Conservation (phyloP, 2,329 filamentous ascomycete species). For the Neophaeococcomyces aloes region DNA sequence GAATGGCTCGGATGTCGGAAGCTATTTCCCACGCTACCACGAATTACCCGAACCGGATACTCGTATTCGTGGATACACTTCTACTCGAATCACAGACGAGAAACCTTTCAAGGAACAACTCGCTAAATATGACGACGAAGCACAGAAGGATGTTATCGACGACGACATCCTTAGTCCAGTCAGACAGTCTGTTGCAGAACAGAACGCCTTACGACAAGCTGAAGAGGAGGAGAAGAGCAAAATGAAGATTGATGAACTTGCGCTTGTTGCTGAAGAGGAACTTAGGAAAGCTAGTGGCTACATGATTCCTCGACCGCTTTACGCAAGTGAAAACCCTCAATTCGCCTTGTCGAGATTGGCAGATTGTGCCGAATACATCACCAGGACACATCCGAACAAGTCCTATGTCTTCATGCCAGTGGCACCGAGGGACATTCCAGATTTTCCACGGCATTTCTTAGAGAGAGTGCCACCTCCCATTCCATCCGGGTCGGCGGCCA, state of each 20-base stretch:
- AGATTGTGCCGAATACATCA: conserved; percentile 17
- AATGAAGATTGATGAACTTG: conserved; percentile 14
- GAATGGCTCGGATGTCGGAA: conserved; percentile 26
- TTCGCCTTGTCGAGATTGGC: conserved; percentile 19
- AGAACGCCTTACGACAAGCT: conserved; percentile 5
- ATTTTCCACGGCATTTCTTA: neutral
- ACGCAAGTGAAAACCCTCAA: conserved; percentile 9
- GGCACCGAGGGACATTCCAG: conserved; percentile 10
- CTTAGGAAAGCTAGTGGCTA: conserved; percentile 13
- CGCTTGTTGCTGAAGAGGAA: conserved; percentile 13
- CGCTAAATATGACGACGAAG: conserved; percentile 17
- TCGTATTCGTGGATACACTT: conserved; percentile 18
- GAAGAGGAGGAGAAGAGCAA: conserved; percentile 4
- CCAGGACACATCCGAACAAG: conserved; percentile 9
- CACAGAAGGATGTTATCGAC: conserved; percentile 18
- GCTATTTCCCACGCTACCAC: conserved; percentile 18
- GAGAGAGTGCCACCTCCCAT: neutral
- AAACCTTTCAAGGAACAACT: conserved; percentile 18
- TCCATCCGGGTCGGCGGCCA: neutral
- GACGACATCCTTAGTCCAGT: conserved; percentile 20
- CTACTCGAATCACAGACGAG: conserved; percentile 19
- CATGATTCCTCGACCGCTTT: conserved; percentile 11
- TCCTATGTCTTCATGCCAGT: conserved; percentile 14
- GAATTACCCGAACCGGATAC: conserved; percentile 18
- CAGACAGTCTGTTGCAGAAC: conserved; percentile 13